phyloP scores from a whole-genome alignment of 108 stramenopile genomes.

The Skeletonema menzelii region DNA sequence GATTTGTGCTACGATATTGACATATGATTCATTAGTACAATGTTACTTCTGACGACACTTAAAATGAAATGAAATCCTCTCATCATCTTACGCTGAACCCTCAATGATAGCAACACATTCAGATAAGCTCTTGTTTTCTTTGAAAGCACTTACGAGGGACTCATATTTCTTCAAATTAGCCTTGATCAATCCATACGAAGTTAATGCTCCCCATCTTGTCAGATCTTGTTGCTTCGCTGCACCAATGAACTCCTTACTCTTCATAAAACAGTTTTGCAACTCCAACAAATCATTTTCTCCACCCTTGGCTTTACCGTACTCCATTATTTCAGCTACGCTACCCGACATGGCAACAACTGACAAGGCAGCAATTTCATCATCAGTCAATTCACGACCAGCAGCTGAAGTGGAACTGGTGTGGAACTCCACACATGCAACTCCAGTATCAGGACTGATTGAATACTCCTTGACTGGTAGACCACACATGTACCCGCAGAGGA shows the following conservation, averaged over 20 bases:
- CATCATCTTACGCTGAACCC: constrained; percentile 14
- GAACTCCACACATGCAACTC: constrained; percentile 80
- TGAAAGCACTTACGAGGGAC: constrained; percentile 65
- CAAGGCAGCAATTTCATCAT: constrained; percentile 65
- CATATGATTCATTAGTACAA: not conserved
- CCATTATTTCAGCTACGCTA: constrained; percentile 76
- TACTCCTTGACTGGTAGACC: constrained; percentile 80
- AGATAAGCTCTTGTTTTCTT: constrained; percentile 56
- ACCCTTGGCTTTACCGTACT: constrained; percentile 61
- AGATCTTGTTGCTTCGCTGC: constrained; percentile 87
- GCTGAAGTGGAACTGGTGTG: constrained; percentile 37
- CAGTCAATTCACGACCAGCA: constrained; percentile 43
- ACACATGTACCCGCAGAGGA: constrained; percentile 82
- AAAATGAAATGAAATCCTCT: not conserved
- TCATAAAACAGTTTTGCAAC: constrained; percentile 67
- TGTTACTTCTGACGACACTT: not conserved
- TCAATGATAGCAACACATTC: constrained; percentile 74
- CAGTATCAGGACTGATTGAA: constrained; percentile 44
- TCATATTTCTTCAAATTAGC: constrained; percentile 64
- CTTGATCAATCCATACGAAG: constrained; percentile 60
- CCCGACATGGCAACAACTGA: constrained; percentile 83
- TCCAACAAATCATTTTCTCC: constrained; percentile 79
- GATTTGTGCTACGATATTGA: not conserved
- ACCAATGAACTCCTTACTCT: constrained; percentile 74
- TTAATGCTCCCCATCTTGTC: constrained; percentile 87